Conservation (phyloP, 768 basidiomycete genomes). For the Fistulinella prunicolor region DNA sequence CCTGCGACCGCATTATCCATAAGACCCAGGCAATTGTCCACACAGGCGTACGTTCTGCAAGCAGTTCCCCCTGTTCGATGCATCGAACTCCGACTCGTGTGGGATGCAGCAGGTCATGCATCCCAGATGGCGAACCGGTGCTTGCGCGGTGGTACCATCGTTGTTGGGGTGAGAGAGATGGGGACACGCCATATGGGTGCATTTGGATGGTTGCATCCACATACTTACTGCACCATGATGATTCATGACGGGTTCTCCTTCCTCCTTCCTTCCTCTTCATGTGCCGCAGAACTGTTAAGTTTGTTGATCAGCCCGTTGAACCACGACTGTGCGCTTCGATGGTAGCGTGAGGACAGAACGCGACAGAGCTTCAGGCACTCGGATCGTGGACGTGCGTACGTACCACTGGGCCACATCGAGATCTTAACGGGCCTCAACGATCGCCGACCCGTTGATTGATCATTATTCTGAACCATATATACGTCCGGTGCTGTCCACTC, state of each 20-base stretch:
- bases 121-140: slow-evolving; percentile 53
- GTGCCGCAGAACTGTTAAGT: slow-evolving; percentile 77
- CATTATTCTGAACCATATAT: too few relatives aligned
- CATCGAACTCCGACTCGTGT: slow-evolving; percentile 62
- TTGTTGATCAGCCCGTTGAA: slow-evolving; percentile 64
- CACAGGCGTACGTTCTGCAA: slow-evolving; percentile 71
- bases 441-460: too few relatives aligned
- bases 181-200: slow-evolving; percentile 72
- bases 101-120: slow-evolving; percentile 84
- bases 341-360: slow-evolving; percentile 73
- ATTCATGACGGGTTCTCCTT: too few relatives aligned
- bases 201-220: too few relatives aligned
- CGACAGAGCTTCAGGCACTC: slow-evolving; percentile 55
- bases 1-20: slow-evolving; percentile 49
- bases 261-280: too few relatives aligned
- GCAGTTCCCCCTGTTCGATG: slow-evolving; percentile 72
- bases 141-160: slow-evolving; percentile 64
- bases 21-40: slow-evolving; percentile 62
- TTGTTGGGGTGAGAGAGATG: slow-evolving; percentile 55
- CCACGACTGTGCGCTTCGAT: slow-evolving; percentile 69
- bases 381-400: slow-evolving; percentile 57
- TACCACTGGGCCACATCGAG: not conserved
- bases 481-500: too few relatives aligned
- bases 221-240: too few relatives aligned
- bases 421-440: too few relatives aligned